Base-by-base conservation (phyloP, 2,329 filamentous ascomycete species). In the Penicillium brasilianum region DNA sequence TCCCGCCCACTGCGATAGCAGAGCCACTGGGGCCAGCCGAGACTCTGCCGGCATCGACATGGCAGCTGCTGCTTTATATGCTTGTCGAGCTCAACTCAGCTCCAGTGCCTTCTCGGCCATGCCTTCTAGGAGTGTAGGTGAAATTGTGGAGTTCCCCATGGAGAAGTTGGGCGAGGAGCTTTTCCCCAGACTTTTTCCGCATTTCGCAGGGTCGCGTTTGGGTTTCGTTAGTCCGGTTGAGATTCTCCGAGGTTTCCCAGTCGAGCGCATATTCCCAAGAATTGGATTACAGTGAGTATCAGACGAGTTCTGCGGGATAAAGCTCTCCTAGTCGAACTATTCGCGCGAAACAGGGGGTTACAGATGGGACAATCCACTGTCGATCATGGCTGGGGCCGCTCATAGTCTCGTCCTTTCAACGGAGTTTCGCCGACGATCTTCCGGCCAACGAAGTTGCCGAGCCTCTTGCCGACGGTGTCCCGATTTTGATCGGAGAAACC, bases 381-480 rank as follows among this genome's bases (percentile, higher is more conserved):
- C 28, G 48, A 50, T 50, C 48, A 14, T 32, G 16, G 32, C 48
- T 20, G 30, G n/a, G 16, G 14, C n/a, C n/a, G 48, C n/a, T 34
- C 4, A 9, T 48, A 4, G 14, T 30, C 2, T 30, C 44, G 48
- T 34, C 48, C 14, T n/a, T 14, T 9, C n/a, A 32, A 10, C n/a
- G 53, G 46, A 55, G 41, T 69, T 69, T 70, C 65, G 50, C 68
- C 68, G 68, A 70, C 44, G 36, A 65, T 64, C 53, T 53, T 54
- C 68, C 68, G 66, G 20, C 3, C 18, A n/a, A 51, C 14, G 14
- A 55, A 37, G 36, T 20, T 58, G 52, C 59, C 64, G 57, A 67
- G 57, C 32, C 4, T 14, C 36, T 32, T 53, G 41, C 68, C 68
- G 66, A 68, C 48, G 36, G 59, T 62, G 32, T 59, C 18, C 66